Evolutionary conservation across 805 yeast genomes (phyloP).

Genomic region (Saturnispora ahearnii): DNA sequence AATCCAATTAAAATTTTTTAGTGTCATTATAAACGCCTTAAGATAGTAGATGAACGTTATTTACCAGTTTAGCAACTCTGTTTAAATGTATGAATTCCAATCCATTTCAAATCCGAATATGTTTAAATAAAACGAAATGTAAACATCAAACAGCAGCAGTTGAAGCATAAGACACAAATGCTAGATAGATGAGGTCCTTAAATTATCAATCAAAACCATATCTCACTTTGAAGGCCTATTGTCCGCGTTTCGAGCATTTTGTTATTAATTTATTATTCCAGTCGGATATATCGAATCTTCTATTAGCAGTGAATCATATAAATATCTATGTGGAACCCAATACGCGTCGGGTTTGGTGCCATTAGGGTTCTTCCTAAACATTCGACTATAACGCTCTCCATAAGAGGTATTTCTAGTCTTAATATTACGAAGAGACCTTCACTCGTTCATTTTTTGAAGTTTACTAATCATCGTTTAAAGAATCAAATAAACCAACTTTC

Average conservation of each 20-base stretch:
- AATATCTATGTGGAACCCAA: conserved; percentile 3
- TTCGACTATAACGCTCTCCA: not conserved
- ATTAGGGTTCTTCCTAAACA: not conserved
- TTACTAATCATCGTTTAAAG: not conserved
- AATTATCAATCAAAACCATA: not conserved
- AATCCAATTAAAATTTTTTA: too few relatives aligned
- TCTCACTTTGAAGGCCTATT: not conserved
- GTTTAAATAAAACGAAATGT: too few relatives aligned
- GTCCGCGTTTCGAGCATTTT: not conserved
- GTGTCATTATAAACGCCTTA: too few relatives aligned
- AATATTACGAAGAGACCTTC: not conserved
- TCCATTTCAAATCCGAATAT: too few relatives aligned
- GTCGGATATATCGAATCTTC: conserved; percentile 8
- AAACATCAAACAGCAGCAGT: too few relatives aligned
- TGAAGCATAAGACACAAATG: too few relatives aligned
- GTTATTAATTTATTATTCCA: not conserved
- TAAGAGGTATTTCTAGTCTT: not conserved
- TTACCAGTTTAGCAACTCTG: too few relatives aligned
- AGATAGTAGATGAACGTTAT: too few relatives aligned
- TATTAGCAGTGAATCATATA: not conserved
- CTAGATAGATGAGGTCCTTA: too few relatives aligned
- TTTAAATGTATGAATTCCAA: too few relatives aligned
- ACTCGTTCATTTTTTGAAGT: not conserved
- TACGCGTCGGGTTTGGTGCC: not conserved
- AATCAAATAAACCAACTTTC: not conserved